Percentiles rank a stretch among this genome's conserved stretches.
These are phyloP conservation scores for Apiospora sp. DNA, from an alignment of 2,329 filamentous ascomycete species.

Conservation along the genomic window DNA sequence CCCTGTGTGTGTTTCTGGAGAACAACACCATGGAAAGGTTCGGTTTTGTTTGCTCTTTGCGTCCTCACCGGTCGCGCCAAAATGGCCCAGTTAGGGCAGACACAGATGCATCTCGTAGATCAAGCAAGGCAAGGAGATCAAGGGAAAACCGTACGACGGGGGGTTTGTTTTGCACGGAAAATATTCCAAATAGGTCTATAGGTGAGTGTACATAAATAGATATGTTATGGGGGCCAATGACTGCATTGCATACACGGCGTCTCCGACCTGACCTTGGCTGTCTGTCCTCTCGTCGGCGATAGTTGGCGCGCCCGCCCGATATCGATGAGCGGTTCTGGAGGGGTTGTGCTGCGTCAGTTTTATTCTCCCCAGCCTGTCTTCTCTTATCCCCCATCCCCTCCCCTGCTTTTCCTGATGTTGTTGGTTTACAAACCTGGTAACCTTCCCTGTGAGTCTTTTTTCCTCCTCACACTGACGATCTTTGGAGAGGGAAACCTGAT, in stretches of 20 bases:
- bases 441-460: neutral
- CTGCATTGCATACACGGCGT: neutral
- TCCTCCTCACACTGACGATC: neutral
- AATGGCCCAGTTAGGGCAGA: neutral
- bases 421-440: neutral
- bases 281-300: neutral
- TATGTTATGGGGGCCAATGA: neutral
- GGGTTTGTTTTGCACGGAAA: neutral
- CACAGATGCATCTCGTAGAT: neutral
- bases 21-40: no score
- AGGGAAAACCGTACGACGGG: neutral
- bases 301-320: no score
- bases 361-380: no score
- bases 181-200: no score
- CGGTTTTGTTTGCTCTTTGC: neutral
- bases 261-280: neutral
- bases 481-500: neutral
- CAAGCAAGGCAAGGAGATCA: conserved; percentile 1
- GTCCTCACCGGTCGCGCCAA: neutral
- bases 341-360: neutral
- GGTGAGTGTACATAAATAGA: neutral
- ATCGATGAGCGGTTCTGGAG: neutral
- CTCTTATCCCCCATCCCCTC: neutral
- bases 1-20: neutral
- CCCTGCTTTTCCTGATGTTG: neutral